Evolutionary conservation across 2,329 filamentous ascomycete species (phyloP).

Genomic region (Xylariaceae sp.): DNA sequence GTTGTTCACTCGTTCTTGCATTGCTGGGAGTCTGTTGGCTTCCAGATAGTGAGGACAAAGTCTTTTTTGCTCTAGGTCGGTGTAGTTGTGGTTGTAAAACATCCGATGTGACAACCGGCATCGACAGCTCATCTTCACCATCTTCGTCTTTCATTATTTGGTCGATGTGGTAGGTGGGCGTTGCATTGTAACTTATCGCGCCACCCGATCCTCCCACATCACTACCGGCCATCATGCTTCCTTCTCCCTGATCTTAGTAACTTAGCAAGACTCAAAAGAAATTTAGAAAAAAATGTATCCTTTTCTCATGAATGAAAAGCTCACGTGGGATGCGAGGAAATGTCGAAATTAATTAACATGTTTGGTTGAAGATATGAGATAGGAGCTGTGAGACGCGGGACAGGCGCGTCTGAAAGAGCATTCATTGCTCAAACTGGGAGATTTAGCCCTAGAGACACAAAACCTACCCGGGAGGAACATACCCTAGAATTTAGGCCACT

Average conservation of each 20-base stretch:
- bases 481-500: too few species aligned
- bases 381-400: slow-evolving; percentile 10
- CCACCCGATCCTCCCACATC: not conserved
- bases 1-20: slow-evolving; percentile 8
- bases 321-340: not conserved
- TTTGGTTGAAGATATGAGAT: not conserved
- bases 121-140: not conserved
- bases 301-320: not conserved
- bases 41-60: slow-evolving; percentile 6
- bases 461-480: not conserved
- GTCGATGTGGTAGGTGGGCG: not conserved
- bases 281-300: not conserved
- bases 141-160: not conserved
- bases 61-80: slow-evolving; percentile 1
- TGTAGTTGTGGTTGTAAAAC: slow-evolving; percentile 13
- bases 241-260: not conserved
- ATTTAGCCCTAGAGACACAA: not conserved
- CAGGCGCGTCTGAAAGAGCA: slow-evolving; percentile 19
- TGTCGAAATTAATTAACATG: not conserved
- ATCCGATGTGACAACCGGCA: slow-evolving; percentile 22
- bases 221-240: slow-evolving; percentile 16
- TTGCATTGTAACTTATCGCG: slow-evolving; percentile 3
- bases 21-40: slow-evolving; percentile 11
- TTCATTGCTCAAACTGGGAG: slow-evolving; percentile 1
- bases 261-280: not conserved